A percentile compares a stretch with the other conserved stretches of the same genome.
These are phyloP conservation scores for Globisporangium paddicum DNA, from an alignment of 352 stramenopile genomes.

Conservation along the genomic window DNA sequence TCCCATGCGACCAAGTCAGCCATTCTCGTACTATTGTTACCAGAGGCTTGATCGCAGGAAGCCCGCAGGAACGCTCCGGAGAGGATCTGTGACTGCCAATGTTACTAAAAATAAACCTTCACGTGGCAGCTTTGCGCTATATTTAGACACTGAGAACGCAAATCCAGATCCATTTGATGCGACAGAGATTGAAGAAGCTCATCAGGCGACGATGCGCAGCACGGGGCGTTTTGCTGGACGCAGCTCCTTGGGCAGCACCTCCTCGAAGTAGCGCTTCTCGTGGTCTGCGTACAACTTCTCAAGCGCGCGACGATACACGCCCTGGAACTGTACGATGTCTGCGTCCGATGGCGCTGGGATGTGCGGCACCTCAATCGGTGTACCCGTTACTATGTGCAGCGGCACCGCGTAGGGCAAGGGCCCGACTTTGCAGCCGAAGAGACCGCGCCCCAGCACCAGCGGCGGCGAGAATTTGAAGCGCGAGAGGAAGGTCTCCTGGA, in stretches of 20 bases:
- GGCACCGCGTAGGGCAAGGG: slow-evolving; percentile 29
- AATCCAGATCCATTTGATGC: background rate
- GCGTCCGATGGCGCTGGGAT: slow-evolving; percentile 31
- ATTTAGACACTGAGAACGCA: background rate
- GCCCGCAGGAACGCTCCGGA: background rate
- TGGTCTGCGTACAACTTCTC: slow-evolving; percentile 50
- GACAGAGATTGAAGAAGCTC: background rate
- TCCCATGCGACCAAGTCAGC: background rate
- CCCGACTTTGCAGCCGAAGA: slow-evolving; percentile 24
- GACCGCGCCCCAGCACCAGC: slow-evolving; percentile 24
- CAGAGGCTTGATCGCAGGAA: background rate
- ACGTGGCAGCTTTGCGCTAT: background rate
- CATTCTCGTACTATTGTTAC: background rate
- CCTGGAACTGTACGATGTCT: slow-evolving; percentile 44
- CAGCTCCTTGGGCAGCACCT: slow-evolving; percentile 25
- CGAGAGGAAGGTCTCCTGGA: slow-evolving; percentile 35
- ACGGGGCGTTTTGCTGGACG: slow-evolving; percentile 17
- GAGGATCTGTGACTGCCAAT: background rate
- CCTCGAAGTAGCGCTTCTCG: slow-evolving; percentile 32
- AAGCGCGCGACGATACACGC: slow-evolving; percentile 34
- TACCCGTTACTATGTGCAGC: slow-evolving; percentile 36
- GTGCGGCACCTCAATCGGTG: slow-evolving; percentile 33
- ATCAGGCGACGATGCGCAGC: slow-evolving; percentile 30
- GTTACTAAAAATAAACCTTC: background rate
- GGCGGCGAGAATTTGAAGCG: slow-evolving; percentile 41